Percentiles rank a stretch among this genome's conserved stretches.
These are phyloP conservation scores for Geopyxis carbonaria DNA, from an alignment of 495 filamentous ascomycete species.

Conservation along the genomic window DNA sequence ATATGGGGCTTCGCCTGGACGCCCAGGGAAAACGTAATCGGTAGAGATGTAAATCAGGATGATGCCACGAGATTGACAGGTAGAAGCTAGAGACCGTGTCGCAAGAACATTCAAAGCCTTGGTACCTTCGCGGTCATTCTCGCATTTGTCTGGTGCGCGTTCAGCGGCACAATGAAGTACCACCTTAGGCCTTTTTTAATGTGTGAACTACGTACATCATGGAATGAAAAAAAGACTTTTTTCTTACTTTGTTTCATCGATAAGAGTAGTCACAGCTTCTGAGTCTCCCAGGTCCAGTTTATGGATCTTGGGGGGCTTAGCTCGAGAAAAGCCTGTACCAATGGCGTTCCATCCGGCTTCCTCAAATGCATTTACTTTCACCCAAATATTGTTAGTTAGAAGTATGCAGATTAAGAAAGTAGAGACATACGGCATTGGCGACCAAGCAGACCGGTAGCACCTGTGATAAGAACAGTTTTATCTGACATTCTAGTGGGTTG, in stretches of 20 bases:
- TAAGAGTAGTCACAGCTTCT: slow-evolving; percentile 40
- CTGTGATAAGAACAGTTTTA: slow-evolving; percentile 59
- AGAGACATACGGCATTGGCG: slow-evolving; percentile 33
- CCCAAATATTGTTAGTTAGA: background rate
- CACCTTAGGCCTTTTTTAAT: slow-evolving; percentile 52
- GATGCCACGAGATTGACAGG: slow-evolving; percentile 43
- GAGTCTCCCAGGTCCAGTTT: slow-evolving; percentile 57
- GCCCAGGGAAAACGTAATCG: slow-evolving; percentile 83
- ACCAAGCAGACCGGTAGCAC: slow-evolving; percentile 70
- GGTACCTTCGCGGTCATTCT: slow-evolving; percentile 58
- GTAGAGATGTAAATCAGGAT: slow-evolving; percentile 85
- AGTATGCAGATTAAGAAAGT: background rate
- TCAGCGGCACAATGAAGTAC: slow-evolving; percentile 90
- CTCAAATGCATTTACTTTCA: slow-evolving; percentile 54
- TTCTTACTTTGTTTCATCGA: slow-evolving; percentile 47
- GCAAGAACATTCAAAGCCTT: slow-evolving; percentile 60
- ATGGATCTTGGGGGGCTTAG: slow-evolving; percentile 50
- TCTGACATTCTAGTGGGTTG: slow-evolving; percentile 36
- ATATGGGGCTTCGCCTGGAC: slow-evolving; percentile 63
- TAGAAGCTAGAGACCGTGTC: slow-evolving; percentile 45
- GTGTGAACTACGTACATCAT: too few species aligned
- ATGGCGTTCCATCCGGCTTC: slow-evolving; percentile 52
- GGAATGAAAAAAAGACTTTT: background rate
- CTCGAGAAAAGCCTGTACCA: slow-evolving; percentile 63
- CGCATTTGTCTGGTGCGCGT: slow-evolving; percentile 70